Base-by-base conservation (phyloP, 192 early-diverging fungal genomes). In the Funneliformis geosporum region DNA sequence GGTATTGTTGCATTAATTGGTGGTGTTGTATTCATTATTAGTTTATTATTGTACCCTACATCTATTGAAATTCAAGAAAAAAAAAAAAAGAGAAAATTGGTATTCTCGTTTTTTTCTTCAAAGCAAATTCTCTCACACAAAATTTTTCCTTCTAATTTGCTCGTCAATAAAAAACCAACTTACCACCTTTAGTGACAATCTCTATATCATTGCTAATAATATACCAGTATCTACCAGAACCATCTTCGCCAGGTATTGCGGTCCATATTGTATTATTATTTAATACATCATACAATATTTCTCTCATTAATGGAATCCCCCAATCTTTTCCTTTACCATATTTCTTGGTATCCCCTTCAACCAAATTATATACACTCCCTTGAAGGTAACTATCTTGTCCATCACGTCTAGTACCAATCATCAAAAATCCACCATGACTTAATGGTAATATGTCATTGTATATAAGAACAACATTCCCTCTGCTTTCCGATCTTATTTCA, bases 1-100 rank as follows among this genome's bases (percentile, higher is more conserved):
- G 69, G 69, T 44, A 71, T 44, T 2, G 40, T 71, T 11, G 69
- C 27, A 28, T 71, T 71, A 25, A 71, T 71, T 25, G 9, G 18
- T n/a, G 69, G 69, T n/a, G 5, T 12, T 8, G 69, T 71, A 12
- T 10, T 40, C 9, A 4, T 4, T 39, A 71, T 71, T 23, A 44
- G 25, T 23, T 39, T 6, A 44, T 71, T 71, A 2, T 21, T n/a
- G 23, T 71, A 71, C 10, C 27, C 39, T 4, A 8, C 21, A 33
- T 44, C 42, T 46, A 42, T 28, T 12, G 25, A 28, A 27, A 64
- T 6, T 10, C 0, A 64, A 33, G 2, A 33, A 33, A 33, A 33
- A 33, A 33, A 33, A 33, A 33, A 33, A 33, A 33, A 33, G 33
- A 33, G 33, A 33, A 33, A 33, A 12, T 27, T 28, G 11, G 2